Percentiles rank a stretch among this genome's conserved stretches.
Conservation (phyloP, 495 filamentous ascomycete genomes). For the Choiromyces venosus region DNA sequence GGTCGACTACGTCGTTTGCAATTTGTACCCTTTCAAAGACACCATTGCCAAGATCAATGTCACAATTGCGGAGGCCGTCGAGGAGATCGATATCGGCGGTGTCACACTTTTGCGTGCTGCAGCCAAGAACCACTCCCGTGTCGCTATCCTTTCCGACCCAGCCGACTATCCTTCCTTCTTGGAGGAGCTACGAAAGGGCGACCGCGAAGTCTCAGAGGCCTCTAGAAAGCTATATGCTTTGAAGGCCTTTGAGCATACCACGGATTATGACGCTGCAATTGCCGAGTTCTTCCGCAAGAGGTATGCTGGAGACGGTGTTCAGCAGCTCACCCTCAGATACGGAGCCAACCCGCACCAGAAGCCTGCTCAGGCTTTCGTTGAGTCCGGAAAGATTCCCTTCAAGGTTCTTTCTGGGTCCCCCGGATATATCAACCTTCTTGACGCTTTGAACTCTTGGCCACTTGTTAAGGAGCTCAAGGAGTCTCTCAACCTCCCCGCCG, state of each 20-base stretch:
- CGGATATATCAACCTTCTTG: slow-evolving; percentile 94
- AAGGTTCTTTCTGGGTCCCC: slow-evolving; percentile 89
- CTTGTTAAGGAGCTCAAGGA: slow-evolving; percentile 93
- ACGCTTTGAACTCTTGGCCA: slow-evolving; percentile 94
- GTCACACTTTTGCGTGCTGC: slow-evolving; percentile 94
- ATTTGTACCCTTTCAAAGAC: slow-evolving; percentile 97
- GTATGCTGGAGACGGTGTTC: slow-evolving; percentile 77
- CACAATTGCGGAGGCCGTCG: slow-evolving; percentile 89
- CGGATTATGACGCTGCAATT: slow-evolving; percentile 91
- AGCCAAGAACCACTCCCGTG: slow-evolving; percentile 92
- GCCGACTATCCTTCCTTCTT: slow-evolving; percentile 90
- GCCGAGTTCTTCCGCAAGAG: slow-evolving; percentile 95
- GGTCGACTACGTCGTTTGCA: slow-evolving; percentile 97
- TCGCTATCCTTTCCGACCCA: slow-evolving; percentile 91
- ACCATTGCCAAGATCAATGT: slow-evolving; percentile 95
- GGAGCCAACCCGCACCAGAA: slow-evolving; percentile 98
- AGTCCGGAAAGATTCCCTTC: slow-evolving; percentile 74
- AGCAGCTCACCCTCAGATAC: slow-evolving; percentile 83
- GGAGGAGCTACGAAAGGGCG: slow-evolving; percentile 75
- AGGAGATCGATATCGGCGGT: slow-evolving; percentile 97
- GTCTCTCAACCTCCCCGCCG: slow-evolving; percentile 79
- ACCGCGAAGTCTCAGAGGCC: slow-evolving; percentile 68
- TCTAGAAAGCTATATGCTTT: slow-evolving; percentile 82
- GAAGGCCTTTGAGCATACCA: slow-evolving; percentile 98
- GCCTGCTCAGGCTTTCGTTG: slow-evolving; percentile 76